A percentile compares a stretch with the other conserved stretches of the same genome.
Evolutionary conservation across 192 early-diverging fungal genomes (phyloP).

Genomic region (Rhizophagus sp.): DNA sequence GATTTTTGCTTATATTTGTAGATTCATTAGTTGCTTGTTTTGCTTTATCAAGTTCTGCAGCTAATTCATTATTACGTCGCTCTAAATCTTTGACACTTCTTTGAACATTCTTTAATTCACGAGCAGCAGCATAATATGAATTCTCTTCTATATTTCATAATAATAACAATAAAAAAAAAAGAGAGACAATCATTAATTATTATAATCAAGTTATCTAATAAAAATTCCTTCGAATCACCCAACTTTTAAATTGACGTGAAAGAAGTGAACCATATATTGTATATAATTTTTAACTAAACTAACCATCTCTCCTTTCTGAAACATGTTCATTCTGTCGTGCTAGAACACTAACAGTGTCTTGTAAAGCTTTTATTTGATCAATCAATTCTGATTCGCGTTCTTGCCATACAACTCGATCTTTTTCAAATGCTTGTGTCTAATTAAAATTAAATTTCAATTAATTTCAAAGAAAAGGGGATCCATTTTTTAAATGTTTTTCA

Average conservation of each 20-base stretch:
- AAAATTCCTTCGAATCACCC: neutral
- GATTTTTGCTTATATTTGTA: neutral
- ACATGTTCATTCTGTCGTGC: conserved; percentile 17
- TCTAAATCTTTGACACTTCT: conserved; percentile 26
- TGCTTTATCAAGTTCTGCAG: neutral
- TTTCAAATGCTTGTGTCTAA: conserved; percentile 29
- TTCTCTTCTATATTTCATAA: neutral
- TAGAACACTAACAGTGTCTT: conserved; percentile 27
- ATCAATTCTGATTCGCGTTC: conserved; percentile 20
- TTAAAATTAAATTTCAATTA: neutral
- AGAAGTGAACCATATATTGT: neutral
- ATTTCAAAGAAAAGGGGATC: neutral
- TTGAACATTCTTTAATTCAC: conserved; percentile 18
- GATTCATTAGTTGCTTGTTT: conserved; percentile 12
- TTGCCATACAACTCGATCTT: conserved; percentile 27
- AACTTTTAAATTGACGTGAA: neutral
- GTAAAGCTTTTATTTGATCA: conserved; percentile 28
- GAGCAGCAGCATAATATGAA: neutral
- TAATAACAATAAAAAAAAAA: neutral
- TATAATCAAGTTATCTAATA: no score
- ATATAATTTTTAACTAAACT: neutral
- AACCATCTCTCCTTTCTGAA: conserved; percentile 14
- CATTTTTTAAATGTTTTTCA: neutral
- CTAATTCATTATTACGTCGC: conserved; percentile 14
- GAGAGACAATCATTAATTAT: neutral